A percentile compares a stretch with the other conserved stretches of the same genome.
These are phyloP conservation scores for Citrus hindsii DNA, from an alignment of 345 rosid genomes.

Conservation along the genomic window DNA sequence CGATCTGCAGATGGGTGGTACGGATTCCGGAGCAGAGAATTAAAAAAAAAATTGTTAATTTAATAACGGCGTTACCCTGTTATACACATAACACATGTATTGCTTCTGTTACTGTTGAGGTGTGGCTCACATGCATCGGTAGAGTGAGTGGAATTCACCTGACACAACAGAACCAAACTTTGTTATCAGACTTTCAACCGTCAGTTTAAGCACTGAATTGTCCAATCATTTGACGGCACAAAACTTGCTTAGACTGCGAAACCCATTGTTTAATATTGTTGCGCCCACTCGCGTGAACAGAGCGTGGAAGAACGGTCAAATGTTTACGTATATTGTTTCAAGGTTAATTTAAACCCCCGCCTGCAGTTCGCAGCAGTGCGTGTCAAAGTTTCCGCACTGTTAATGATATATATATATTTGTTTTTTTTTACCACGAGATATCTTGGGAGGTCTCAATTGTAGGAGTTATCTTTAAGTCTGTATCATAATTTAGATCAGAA, in stretches of 20 bases:
- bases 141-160: conserved; percentile 18
- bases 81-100: too few species aligned
- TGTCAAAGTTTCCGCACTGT: not conserved
- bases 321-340: not conserved
- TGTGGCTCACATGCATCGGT: conserved; percentile 40
- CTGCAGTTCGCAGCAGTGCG: not conserved
- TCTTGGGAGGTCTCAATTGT: too few species aligned
- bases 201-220: conserved; percentile 22
- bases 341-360: not conserved
- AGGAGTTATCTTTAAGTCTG: too few species aligned
- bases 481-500: too few species aligned
- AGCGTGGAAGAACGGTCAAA: not conserved
- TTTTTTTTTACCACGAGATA: too few species aligned
- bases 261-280: not conserved
- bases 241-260: not conserved
- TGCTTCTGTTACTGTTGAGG: not conserved
- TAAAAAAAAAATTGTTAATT: not conserved
- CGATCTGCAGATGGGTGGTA: not conserved
- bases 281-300: not conserved
- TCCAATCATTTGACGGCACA: conserved; percentile 38
- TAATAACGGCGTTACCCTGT: not conserved
- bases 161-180: not conserved
- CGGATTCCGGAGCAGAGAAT: not conserved
- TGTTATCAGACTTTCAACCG: conserved; percentile 18
- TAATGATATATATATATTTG: too few species aligned